These are phyloP conservation scores for Ceratocystis smalleyi DNA, from an alignment of 2,329 filamentous ascomycete species.

Conservation along the genomic window DNA sequence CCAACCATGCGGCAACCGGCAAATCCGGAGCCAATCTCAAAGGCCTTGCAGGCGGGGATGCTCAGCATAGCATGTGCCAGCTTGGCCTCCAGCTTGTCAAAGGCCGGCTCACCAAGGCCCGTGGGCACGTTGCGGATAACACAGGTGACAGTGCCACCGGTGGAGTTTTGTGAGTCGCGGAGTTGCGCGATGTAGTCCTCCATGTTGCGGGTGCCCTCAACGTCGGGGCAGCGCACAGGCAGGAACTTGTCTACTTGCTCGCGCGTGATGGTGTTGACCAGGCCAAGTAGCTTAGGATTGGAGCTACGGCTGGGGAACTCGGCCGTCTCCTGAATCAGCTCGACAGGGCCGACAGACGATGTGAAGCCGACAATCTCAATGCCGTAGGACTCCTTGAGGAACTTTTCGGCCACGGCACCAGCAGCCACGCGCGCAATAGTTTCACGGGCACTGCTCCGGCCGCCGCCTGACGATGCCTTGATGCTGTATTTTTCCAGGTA, in stretches of 20 bases:
- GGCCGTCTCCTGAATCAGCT: slow-evolving; percentile 58
- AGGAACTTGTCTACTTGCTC: slow-evolving; percentile 64
- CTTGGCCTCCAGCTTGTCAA: slow-evolving; percentile 86
- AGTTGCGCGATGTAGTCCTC: slow-evolving; percentile 62
- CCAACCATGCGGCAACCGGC: slow-evolving; percentile 72
- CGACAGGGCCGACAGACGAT: slow-evolving; percentile 62
- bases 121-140: slow-evolving; percentile 74
- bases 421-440: slow-evolving; percentile 88
- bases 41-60: slow-evolving; percentile 89
- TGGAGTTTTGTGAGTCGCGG: slow-evolving; percentile 68
- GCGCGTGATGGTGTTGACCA: slow-evolving; percentile 59
- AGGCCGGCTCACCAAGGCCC: slow-evolving; percentile 82
- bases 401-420: slow-evolving; percentile 86
- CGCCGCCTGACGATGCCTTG: slow-evolving; percentile 79
- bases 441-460: slow-evolving; percentile 81
- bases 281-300: slow-evolving; percentile 62
- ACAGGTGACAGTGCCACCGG: slow-evolving; percentile 87
- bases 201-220: slow-evolving; percentile 52
- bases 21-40: slow-evolving; percentile 90
- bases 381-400: slow-evolving; percentile 62
- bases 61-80: slow-evolving; percentile 88
- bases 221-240: slow-evolving; percentile 76
- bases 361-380: slow-evolving; percentile 88
- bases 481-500: slow-evolving; percentile 96
- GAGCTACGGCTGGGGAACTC: slow-evolving; percentile 52